These are phyloP conservation scores for Grammothele lineata DNA, from an alignment of 768 basidiomycete genomes.

Conservation along the genomic window DNA sequence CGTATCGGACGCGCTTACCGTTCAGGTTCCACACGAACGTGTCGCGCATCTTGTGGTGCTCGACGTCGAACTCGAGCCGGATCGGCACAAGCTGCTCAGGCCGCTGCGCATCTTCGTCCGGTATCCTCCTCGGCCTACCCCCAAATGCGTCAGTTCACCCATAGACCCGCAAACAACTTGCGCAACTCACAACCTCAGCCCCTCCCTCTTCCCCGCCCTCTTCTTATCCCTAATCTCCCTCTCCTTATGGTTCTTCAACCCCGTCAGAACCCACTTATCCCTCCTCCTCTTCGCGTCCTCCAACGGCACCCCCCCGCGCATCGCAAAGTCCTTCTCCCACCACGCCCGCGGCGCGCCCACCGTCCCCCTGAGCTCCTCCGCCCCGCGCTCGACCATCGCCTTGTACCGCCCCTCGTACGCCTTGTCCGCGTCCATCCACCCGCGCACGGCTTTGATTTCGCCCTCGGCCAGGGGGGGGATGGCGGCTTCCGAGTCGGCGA, in stretches of 20 bases:
- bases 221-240: conserved; percentile 38
- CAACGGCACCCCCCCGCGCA: conserved; percentile 30
- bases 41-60: conserved; percentile 90
- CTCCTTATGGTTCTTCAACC: conserved; percentile 32
- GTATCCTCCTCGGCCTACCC: conserved; percentile 56
- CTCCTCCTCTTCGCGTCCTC: conserved; percentile 33
- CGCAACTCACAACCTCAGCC: conserved; percentile 74
- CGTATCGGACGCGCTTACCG: conserved; percentile 45
- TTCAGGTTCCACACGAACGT: conserved; percentile 97
- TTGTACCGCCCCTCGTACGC: conserved; percentile 49
- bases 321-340: conserved; percentile 56
- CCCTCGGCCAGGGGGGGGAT: conserved; percentile 50
- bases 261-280: conserved; percentile 34
- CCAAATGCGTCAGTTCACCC: no score
- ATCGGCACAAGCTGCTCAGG: conserved; percentile 89
- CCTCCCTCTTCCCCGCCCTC: conserved; percentile 59
- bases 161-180: background rate
- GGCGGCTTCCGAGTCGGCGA: conserved; percentile 43
- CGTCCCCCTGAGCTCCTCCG: conserved; percentile 42
- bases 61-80: conserved; percentile 94
- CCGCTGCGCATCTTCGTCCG: conserved; percentile 50
- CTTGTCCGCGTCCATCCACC: conserved; percentile 63
- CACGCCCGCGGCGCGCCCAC: conserved; percentile 45
- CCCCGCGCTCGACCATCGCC: conserved; percentile 48
- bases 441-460: conserved; percentile 51